Evolutionary conservation across 352 stramenopile species (phyloP).

Genomic region (Pythium rhizo-oryzae): DNA sequence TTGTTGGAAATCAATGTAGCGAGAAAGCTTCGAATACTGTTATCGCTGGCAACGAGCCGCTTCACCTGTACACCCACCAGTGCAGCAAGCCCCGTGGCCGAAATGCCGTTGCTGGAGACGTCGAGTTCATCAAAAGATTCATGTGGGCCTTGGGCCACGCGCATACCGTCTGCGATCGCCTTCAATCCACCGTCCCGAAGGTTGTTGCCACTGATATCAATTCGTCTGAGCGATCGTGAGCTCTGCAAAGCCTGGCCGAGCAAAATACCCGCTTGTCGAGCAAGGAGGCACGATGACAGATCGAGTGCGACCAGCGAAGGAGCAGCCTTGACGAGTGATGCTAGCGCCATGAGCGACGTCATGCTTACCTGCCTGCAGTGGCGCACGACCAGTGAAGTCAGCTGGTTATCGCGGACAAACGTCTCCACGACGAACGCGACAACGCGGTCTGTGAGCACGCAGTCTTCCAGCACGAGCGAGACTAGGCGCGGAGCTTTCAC

Average conservation of each 20-base stretch:
- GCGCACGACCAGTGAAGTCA: conserved; percentile 22
- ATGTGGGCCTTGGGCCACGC: not conserved
- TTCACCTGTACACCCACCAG: conserved; percentile 32
- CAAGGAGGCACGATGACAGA: conserved; percentile 51
- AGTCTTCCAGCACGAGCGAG: conserved; percentile 43
- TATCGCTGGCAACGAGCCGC: conserved; percentile 33
- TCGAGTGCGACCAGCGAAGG: conserved; percentile 44
- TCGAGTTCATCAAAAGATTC: conserved; percentile 42
- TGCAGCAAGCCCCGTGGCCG: conserved; percentile 33
- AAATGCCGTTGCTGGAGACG: conserved; percentile 52
- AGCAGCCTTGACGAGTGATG: conserved; percentile 34
- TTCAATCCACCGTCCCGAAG: conserved; percentile 55
- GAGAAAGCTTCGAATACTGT: conserved; percentile 39
- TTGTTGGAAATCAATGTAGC: conserved; percentile 32
- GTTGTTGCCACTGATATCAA: conserved; percentile 55
- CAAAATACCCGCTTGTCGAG: conserved; percentile 60
- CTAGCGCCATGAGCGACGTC: conserved; percentile 59
- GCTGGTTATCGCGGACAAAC: conserved; percentile 25
- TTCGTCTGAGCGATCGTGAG: conserved; percentile 32
- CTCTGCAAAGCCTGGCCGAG: conserved; percentile 56
- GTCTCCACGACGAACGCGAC: conserved; percentile 33
- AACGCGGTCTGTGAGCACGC: conserved; percentile 44
- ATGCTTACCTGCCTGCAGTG: conserved; percentile 57
- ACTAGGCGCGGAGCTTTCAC: conserved; percentile 16
- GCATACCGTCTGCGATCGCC: conserved; percentile 49